These are phyloP conservation scores for Tylopilus plumbeoviolaceoides DNA, from an alignment of 768 basidiomycete genomes.

Conservation along the genomic window DNA sequence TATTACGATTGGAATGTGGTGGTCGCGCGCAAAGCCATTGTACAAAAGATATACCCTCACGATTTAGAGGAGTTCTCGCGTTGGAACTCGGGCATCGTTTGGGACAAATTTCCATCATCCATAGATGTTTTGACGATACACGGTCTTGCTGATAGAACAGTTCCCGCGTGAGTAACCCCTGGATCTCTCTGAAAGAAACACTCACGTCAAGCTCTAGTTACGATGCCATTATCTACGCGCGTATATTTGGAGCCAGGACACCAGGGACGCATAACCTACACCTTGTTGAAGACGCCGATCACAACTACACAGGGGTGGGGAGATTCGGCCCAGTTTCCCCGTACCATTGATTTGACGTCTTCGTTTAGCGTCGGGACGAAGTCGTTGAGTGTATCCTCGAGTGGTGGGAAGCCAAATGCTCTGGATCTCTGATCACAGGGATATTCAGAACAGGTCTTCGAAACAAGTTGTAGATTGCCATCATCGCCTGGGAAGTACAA, in stretches of 20 bases:
- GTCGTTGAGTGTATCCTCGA: slow-evolving; percentile 63
- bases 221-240: slow-evolving; percentile 68
- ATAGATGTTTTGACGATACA: slow-evolving; percentile 75
- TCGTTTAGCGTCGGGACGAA: slow-evolving; percentile 52
- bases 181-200: neutral
- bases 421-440: slow-evolving; percentile 52
- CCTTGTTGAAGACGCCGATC: slow-evolving; percentile 71
- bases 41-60: slow-evolving; percentile 49
- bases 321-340: neutral
- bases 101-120: slow-evolving; percentile 58
- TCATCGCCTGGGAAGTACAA: too few relatives aligned
- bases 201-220: slow-evolving; percentile 40
- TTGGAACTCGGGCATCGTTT: slow-evolving; percentile 67
- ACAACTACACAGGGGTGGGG: slow-evolving; percentile 65
- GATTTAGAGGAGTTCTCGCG: slow-evolving; percentile 58
- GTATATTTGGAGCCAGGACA: slow-evolving; percentile 49
- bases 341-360: slow-evolving; percentile 2
- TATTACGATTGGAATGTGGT: slow-evolving; percentile 58
- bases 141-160: slow-evolving; percentile 63
- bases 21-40: slow-evolving; percentile 61
- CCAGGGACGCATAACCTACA: slow-evolving; percentile 71
- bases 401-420: slow-evolving; percentile 55
- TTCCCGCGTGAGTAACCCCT: slow-evolving; percentile 56
- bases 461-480: slow-evolving; percentile 39
- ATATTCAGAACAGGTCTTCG: slow-evolving; percentile 57